phyloP scores from a whole-genome alignment of 345 rosid genomes.

The Eucalyptus melliodora region DNA sequence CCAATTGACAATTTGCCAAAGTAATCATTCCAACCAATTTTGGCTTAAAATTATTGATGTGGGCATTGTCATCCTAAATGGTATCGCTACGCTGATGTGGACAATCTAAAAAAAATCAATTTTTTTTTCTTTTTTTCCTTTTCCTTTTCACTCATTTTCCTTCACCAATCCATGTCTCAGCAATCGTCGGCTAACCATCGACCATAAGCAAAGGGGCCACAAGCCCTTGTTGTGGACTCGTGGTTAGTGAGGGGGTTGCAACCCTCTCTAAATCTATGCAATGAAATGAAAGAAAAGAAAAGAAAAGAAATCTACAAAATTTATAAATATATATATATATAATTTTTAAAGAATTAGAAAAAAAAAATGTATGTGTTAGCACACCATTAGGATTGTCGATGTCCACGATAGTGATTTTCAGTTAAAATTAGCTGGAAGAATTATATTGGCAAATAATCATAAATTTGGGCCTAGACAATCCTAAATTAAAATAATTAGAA shows the following conservation, averaged over 20 bases:
- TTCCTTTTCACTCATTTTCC: background rate
- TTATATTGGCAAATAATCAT: background rate
- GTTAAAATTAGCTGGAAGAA: background rate
- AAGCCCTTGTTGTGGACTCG: background rate
- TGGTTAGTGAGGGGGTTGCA: background rate
- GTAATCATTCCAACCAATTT: background rate
- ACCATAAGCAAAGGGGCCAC: background rate
- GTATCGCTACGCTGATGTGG: rapidly evolving
- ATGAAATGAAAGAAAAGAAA: background rate
- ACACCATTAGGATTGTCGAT: rapidly evolving
- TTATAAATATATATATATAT: no score
- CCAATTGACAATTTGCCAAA: background rate
- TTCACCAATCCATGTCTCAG: background rate
- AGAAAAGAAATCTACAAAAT: no score
- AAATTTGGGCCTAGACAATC: background rate
- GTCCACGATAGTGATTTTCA: background rate
- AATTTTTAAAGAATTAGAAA: background rate
- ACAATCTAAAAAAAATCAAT: background rate
- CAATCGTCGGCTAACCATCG: rapidly evolving
- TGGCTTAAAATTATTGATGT: background rate
- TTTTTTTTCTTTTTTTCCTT: background rate
- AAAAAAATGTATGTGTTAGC: background rate
- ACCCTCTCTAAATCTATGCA: background rate
- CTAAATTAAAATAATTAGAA: background rate
- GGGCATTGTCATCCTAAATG: background rate